These are phyloP conservation scores for Silybum marianum DNA, from an alignment of 129 eudicot species.

Conservation along the genomic window DNA sequence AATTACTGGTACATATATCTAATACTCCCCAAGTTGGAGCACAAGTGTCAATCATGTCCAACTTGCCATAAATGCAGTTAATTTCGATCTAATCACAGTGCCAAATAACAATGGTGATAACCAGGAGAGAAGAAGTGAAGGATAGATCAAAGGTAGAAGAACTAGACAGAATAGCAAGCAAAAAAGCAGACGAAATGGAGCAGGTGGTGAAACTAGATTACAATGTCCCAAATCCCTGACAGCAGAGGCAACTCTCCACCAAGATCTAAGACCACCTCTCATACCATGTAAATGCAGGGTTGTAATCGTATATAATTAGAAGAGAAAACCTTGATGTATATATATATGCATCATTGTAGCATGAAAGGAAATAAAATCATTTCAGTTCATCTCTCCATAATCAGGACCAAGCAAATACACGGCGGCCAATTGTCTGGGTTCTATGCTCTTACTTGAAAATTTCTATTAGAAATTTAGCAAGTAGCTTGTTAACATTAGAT, in stretches of 20 bases:
- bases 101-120: too few species aligned
- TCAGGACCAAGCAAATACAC: not conserved
- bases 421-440: not conserved
- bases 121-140: too few species aligned
- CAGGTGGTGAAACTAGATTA: too few species aligned
- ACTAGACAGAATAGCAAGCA: too few species aligned
- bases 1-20: not conserved
- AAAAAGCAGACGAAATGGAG: too few species aligned
- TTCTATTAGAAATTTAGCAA: not conserved
- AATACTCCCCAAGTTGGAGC: not conserved
- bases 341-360: not conserved
- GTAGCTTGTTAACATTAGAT: not conserved
- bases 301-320: not conserved
- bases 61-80: not conserved
- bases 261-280: not conserved
- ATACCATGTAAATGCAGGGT: not conserved
- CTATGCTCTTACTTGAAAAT: not conserved
- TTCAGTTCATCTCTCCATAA: not conserved
- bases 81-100: too few species aligned
- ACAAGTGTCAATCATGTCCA: not conserved
- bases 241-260: not conserved
- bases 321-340: not conserved
- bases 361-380: not conserved
- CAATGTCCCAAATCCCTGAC: too few species aligned
- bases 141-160: too few species aligned